Percentiles rank a stretch among this genome's conserved stretches.
Conservation (phyloP, 1,139 yeast genomes). For the Saccharomycopsis hybrid region DNA sequence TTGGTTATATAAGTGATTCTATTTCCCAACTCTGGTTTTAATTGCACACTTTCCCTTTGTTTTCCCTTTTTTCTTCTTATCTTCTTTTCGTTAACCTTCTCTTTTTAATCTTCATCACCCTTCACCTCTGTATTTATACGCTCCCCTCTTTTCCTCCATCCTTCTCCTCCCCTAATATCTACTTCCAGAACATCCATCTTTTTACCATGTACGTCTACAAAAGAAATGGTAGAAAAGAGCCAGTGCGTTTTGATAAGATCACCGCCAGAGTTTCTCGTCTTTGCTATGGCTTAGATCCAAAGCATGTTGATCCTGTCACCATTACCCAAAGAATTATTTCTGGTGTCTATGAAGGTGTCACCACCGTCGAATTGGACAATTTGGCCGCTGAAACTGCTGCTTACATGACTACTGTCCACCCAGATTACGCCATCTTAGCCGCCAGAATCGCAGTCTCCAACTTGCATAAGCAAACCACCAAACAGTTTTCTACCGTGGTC, state of each 20-base stretch:
- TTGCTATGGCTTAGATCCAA: conserved; percentile 79
- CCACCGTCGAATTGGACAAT: conserved; percentile 86
- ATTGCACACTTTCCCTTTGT: too few species aligned
- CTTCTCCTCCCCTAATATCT: too few species aligned
- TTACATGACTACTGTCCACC: conserved; percentile 92
- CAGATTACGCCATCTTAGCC: conserved; percentile 90
- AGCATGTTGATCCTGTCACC: conserved; percentile 81
- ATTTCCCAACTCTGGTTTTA: too few species aligned
- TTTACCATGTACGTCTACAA: conserved; percentile 49
- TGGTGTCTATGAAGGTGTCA: conserved; percentile 94
- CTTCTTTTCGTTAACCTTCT: too few species aligned
- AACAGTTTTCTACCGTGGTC: conserved; percentile 76
- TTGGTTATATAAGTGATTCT: too few species aligned
- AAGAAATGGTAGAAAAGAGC: conserved; percentile 78
- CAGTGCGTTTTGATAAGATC: conserved; percentile 74
- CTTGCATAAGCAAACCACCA: conserved; percentile 88
- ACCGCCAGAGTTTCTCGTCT: conserved; percentile 58
- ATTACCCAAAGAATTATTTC: conserved; percentile 84
- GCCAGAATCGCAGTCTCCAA: conserved; percentile 92
- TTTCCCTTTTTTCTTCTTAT: too few species aligned
- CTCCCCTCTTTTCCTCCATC: too few species aligned
- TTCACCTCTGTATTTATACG: too few species aligned
- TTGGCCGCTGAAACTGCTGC: conserved; percentile 97
- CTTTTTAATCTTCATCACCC: too few species aligned
- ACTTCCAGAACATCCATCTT: too few species aligned